Percentiles rank a stretch among this genome's conserved stretches.
These are phyloP conservation scores for Apophysomyces elegans DNA, from an alignment of 371 early-diverging fungal species.

Conservation along the genomic window DNA sequence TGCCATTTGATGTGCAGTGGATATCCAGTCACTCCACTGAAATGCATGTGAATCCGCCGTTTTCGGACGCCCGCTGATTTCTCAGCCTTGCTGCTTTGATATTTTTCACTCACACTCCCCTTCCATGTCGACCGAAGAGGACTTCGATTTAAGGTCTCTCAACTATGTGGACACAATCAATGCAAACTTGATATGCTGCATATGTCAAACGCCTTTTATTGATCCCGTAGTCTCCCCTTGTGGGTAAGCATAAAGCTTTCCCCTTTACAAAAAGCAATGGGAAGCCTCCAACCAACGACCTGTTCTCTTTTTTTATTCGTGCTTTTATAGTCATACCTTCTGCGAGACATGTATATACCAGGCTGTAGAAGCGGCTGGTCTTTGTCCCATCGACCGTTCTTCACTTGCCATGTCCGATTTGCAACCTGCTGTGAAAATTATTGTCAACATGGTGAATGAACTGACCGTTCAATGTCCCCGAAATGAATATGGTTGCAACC, in stretches of 20 bases:
- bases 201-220: constrained; percentile 65
- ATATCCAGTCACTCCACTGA: too few relatives aligned
- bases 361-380: constrained; percentile 51
- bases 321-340: constrained; percentile 64
- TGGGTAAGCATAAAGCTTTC: constrained; percentile 38
- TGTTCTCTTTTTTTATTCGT: neutral
- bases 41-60: too few relatives aligned
- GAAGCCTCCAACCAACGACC: too few relatives aligned
- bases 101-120: neutral
- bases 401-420: constrained; percentile 44
- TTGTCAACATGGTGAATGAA: constrained; percentile 74
- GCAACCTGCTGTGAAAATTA: constrained; percentile 64
- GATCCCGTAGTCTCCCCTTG: constrained; percentile 57
- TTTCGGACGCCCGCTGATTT: neutral
- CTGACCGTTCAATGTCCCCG: constrained; percentile 65
- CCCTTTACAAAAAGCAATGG: neutral
- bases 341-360: constrained; percentile 66
- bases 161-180: constrained; percentile 50
- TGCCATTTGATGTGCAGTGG: too few relatives aligned
- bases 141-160: constrained; percentile 38
- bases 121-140: neutral
- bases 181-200: constrained; percentile 63
- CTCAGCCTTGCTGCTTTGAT: neutral
- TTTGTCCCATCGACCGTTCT: constrained; percentile 73
- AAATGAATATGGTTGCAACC: constrained; percentile 57